These are phyloP conservation scores for Kodamaea kaohsiungensis DNA, from an alignment of 805 yeast genomes.

Conservation along the genomic window DNA sequence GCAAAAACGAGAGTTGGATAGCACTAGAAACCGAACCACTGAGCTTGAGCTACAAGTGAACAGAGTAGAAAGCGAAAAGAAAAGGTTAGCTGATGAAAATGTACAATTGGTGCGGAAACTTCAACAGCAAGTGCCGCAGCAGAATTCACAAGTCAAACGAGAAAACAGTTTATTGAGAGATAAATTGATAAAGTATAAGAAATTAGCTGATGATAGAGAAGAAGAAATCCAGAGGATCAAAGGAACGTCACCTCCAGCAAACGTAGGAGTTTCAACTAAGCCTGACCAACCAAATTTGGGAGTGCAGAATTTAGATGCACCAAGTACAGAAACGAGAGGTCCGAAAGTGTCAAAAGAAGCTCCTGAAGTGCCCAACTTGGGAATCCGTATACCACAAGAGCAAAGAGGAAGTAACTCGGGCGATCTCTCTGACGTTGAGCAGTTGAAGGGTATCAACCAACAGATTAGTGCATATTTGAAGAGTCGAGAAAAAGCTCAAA, in stretches of 20 bases:
- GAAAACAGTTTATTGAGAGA: constrained; percentile 34
- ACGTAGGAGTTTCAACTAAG: not conserved
- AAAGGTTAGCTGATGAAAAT: constrained; percentile 9
- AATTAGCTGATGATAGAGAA: constrained; percentile 11
- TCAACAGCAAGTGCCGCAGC: constrained; percentile 17
- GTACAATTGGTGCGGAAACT: constrained; percentile 17
- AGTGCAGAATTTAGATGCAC: not conserved
- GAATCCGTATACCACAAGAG: not conserved
- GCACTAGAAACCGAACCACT: not conserved
- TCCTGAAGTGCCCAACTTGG: not conserved
- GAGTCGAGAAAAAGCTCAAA: not conserved
- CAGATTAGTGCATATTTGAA: not conserved
- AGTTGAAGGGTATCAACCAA: not conserved
- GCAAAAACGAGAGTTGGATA: constrained; percentile 3
- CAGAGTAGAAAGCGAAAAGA: constrained; percentile 9
- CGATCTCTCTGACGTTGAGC: not conserved
- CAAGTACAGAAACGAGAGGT: not conserved
- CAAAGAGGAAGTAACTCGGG: not conserved
- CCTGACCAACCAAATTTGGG: not conserved
- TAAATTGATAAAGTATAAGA: constrained; percentile 37
- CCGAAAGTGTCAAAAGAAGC: not conserved
- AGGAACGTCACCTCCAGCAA: not conserved
- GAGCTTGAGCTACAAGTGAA: not conserved
- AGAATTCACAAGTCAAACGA: constrained; percentile 19
- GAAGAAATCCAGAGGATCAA: constrained; percentile 5